phyloP scores from a whole-genome alignment of 2,329 filamentous ascomycete genomes.

The Aulographum hederae region DNA sequence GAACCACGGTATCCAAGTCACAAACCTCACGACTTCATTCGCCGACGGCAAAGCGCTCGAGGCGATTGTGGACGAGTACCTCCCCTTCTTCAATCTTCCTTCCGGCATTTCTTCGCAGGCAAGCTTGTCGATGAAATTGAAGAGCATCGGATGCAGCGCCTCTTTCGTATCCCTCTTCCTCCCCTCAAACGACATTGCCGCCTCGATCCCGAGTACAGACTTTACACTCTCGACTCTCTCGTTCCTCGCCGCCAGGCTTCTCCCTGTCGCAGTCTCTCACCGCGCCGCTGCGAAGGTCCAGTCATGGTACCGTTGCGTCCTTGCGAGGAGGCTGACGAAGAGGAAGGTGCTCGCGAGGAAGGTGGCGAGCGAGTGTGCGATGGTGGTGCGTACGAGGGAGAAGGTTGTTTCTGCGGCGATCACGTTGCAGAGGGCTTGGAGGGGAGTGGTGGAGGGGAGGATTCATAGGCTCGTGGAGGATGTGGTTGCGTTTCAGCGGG shows the following conservation, averaged over 20 bases:
- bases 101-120: slow-evolving; percentile 4
- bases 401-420: slow-evolving; percentile 22
- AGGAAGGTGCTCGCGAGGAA: slow-evolving; percentile 20
- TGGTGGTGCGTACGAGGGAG: slow-evolving; percentile 25
- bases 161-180: slow-evolving; percentile 27
- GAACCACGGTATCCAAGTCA: slow-evolving; percentile 25
- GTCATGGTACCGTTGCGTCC: slow-evolving; percentile 25
- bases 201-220: slow-evolving; percentile 31
- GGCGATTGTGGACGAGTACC: slow-evolving; percentile 39
- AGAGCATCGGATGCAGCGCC: slow-evolving; percentile 21
- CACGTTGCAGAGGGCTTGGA: slow-evolving; percentile 26
- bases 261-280: slow-evolving; percentile 29
- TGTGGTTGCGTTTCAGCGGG: slow-evolving; percentile 22
- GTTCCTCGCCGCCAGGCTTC: slow-evolving; percentile 39
- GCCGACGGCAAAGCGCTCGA: slow-evolving; percentile 34
- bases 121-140: slow-evolving; percentile 18
- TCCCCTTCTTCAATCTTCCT: slow-evolving; percentile 19
- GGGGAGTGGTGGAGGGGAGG: slow-evolving; percentile 16
- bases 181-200: slow-evolving; percentile 9
- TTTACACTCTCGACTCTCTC: slow-evolving; percentile 38
- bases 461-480: slow-evolving; percentile 17
- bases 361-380: slow-evolving; percentile 27
- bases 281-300: slow-evolving; percentile 36
- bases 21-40: slow-evolving; percentile 40
- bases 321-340: slow-evolving; percentile 11